These are phyloP conservation scores for Apostasia shenzhenica DNA, from an alignment of 106 monocot species.

Conservation along the genomic window DNA sequence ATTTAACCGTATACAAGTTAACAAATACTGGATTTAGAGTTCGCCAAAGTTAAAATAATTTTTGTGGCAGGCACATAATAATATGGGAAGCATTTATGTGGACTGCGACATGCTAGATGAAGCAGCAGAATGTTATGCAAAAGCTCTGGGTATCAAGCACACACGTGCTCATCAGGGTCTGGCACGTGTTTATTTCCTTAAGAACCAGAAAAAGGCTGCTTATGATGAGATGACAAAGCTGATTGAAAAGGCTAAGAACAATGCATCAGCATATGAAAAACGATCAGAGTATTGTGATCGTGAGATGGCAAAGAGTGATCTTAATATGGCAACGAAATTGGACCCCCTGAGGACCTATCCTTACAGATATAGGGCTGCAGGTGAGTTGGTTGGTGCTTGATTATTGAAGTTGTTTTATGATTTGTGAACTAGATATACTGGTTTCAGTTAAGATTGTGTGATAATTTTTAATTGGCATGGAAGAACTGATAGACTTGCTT, in stretches of 20 bases:
- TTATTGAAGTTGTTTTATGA: too few species aligned
- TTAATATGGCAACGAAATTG: conserved; percentile 73
- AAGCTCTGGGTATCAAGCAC: conserved; percentile 85
- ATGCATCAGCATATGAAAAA: conserved; percentile 97
- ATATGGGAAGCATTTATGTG: conserved; percentile 94
- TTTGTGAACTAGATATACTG: too few species aligned
- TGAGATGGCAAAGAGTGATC: conserved; percentile 82
- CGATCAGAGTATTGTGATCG: conserved; percentile 97
- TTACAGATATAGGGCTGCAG: conserved; percentile 95
- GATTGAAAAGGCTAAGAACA: conserved; percentile 78
- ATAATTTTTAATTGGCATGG: too few species aligned
- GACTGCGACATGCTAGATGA: conserved; percentile 80
- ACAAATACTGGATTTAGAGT: not conserved
- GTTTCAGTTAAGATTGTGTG: too few species aligned
- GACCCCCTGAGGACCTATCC: conserved; percentile 96
- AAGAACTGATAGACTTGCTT: too few species aligned
- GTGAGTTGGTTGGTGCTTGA: conserved; percentile 22
- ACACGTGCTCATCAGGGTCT: conserved; percentile 99
- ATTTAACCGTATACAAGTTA: not conserved
- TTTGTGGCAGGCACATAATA: conserved; percentile 74
- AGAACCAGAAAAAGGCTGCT: conserved; percentile 77
- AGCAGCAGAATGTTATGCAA: conserved; percentile 82
- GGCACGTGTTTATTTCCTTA: conserved; percentile 83
- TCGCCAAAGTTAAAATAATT: not conserved
- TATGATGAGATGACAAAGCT: conserved; percentile 98